These are phyloP conservation scores for Leccinum subspadiceum DNA, from an alignment of 1,284 basidiomycete genomes.

Conservation along the genomic window DNA sequence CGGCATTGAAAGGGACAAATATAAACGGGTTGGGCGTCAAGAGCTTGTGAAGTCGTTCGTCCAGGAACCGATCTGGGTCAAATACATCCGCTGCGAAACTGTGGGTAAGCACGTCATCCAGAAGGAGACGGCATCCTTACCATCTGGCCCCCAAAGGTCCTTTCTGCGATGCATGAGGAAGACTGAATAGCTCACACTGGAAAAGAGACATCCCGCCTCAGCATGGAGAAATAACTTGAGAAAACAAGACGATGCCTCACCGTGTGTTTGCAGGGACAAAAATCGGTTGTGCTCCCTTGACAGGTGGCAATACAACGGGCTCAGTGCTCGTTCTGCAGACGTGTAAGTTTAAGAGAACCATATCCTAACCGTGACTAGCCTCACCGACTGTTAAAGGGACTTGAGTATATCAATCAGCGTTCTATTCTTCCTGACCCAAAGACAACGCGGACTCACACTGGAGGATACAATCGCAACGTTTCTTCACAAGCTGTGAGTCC, in stretches of 20 bases:
- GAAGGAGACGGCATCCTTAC: conserved; percentile 9
- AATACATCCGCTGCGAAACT: conserved; percentile 32
- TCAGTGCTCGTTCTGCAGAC: conserved; percentile 41
- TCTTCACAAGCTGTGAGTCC: conserved; percentile 36
- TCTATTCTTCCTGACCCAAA: background rate
- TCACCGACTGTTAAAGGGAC: conserved; percentile 35
- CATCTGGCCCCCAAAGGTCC: conserved; percentile 41
- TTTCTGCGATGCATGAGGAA: conserved; percentile 37
- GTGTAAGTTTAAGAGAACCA: background rate
- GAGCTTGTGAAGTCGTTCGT: conserved; percentile 33
- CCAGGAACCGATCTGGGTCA: conserved; percentile 41
- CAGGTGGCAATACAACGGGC: conserved; percentile 41
- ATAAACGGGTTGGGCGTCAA: conserved; percentile 37
- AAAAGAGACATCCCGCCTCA: conserved; percentile 1
- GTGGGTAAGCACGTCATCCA: background rate
- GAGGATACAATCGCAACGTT: conserved; percentile 59
- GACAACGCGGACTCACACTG: conserved; percentile 44
- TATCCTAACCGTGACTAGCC: background rate
- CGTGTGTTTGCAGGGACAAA: conserved; percentile 40
- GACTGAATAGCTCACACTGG: conserved; percentile 33
- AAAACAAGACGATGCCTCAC: conserved; percentile 27
- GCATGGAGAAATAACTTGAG: conserved; percentile 22
- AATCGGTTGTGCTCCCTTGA: conserved; percentile 31
- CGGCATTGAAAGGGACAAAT: conserved; percentile 40
- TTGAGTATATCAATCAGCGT: conserved; percentile 22